phyloP scores from a whole-genome alignment of 768 basidiomycete species.

The Suillus paluster region DNA sequence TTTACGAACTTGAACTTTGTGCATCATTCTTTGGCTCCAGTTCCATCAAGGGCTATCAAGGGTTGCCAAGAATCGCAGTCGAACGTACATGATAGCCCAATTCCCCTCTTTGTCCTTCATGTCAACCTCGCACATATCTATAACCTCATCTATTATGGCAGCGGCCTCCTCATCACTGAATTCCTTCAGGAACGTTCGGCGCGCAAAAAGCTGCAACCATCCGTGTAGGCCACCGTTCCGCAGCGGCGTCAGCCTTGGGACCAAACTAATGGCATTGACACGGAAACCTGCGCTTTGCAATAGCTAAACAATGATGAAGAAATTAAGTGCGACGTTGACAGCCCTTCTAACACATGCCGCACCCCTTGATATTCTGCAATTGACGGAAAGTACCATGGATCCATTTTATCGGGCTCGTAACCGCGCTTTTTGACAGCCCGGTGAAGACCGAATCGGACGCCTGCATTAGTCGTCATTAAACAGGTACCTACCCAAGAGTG shows the following conservation, averaged over 20 bases:
- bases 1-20: neutral
- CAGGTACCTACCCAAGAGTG: neutral
- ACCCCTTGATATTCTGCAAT: constrained; percentile 66
- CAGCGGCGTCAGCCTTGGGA: constrained; percentile 59
- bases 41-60: constrained; percentile 26
- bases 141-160: constrained; percentile 65
- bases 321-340: constrained; percentile 9
- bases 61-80: constrained; percentile 66
- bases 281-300: constrained; percentile 61
- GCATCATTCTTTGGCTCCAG: neutral
- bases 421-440: constrained; percentile 55
- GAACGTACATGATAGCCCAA: constrained; percentile 76
- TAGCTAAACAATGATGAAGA: constrained; percentile 42
- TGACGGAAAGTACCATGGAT: constrained; percentile 89
- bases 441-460: constrained; percentile 63
- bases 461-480: constrained; percentile 40
- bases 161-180: constrained; percentile 58
- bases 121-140: constrained; percentile 57
- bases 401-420: constrained; percentile 58
- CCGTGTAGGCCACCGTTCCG: constrained; percentile 53
- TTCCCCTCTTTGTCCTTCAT: constrained; percentile 60
- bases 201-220: constrained; percentile 73
- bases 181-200: constrained; percentile 59
- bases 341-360: constrained; percentile 15
- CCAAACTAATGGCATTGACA: constrained; percentile 55